A percentile compares a stretch with the other conserved stretches of the same genome.
phyloP scores from a whole-genome alignment of 352 stramenopile genomes.

The Phytophthora pluvialis region DNA sequence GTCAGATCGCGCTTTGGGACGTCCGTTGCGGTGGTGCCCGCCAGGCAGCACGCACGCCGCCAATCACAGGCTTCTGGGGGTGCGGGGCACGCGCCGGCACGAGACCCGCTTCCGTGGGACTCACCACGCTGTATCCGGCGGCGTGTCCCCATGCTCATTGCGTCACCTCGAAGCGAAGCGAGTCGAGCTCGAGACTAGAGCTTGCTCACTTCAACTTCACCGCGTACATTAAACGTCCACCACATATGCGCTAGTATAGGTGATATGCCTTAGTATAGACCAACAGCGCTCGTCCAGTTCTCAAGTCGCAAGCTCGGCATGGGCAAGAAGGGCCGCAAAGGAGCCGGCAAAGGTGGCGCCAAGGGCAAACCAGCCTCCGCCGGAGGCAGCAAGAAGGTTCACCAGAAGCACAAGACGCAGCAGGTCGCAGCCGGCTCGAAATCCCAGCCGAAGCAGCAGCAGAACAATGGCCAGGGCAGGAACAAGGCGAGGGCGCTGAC shows the following conservation, averaged over 20 bases:
- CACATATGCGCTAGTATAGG: neutral
- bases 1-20: conserved; percentile 7
- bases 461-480: conserved; percentile 31
- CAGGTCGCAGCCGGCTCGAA: conserved; percentile 23
- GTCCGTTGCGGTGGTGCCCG: conserved; percentile 20
- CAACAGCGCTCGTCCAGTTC: conserved; percentile 16
- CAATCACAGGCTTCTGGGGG: conserved; percentile 35
- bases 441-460: conserved; percentile 33
- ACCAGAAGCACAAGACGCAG: conserved; percentile 31
- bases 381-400: conserved; percentile 30
- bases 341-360: conserved; percentile 10
- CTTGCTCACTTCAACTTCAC: conserved; percentile 21
- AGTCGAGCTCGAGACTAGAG: too few relatives aligned
- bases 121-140: conserved; percentile 17
- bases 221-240: neutral
- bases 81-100: conserved; percentile 16
- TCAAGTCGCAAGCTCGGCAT: conserved; percentile 17
- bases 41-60: conserved; percentile 17
- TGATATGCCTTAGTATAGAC: neutral
- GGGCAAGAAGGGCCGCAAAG: conserved; percentile 34
- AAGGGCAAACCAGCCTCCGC: conserved; percentile 31
- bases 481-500: conserved; percentile 29
- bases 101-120: conserved; percentile 16
- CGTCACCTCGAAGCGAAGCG: too few relatives aligned
- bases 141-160: too few relatives aligned